Evolutionary conservation across 306 rosid genomes (phyloP).

Genomic region (Prunus persica): Prunus_persica_NCBIv2 NC_034015.1:18711501-18712000

Average conservation of each 20-base stretch:
- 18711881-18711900: background rate
- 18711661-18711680: background rate
- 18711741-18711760: background rate
- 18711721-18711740: background rate
- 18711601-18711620: constrained; percentile 83
- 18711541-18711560: background rate
- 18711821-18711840: background rate
- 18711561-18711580: constrained; percentile 78
- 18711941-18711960: background rate
- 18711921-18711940: background rate
- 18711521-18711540: background rate
- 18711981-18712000: background rate
- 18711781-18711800: background rate
- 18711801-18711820: background rate
- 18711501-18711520: background rate
- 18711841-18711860: background rate
- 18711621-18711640: constrained; percentile 13
- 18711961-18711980: background rate
- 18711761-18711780: background rate
- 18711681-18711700: background rate
- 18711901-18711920: background rate
- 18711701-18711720: background rate
- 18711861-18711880: background rate
- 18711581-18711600: constrained; percentile 83
- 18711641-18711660: background rate